Evolutionary conservation across 441 rosid species (phyloP).

Genomic region (Pelargonium fulgidum): DNA sequence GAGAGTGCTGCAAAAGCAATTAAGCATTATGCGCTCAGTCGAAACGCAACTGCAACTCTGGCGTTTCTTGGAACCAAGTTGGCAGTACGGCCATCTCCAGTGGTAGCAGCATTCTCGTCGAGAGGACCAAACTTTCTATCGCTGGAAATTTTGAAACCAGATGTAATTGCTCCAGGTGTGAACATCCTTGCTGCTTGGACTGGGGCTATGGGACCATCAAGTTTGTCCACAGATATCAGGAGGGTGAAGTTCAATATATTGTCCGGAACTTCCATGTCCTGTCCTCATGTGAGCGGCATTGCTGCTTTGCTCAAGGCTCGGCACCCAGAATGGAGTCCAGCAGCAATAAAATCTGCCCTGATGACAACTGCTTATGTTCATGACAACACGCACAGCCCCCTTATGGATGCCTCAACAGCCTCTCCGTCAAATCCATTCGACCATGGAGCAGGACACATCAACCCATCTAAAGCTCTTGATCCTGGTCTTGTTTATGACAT

Average conservation of each 20-base stretch:
- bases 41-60: constrained; percentile 50
- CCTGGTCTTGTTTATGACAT: constrained; percentile 85
- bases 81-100: constrained; percentile 73
- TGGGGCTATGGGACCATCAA: constrained; percentile 62
- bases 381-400: constrained; percentile 51
- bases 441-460: constrained; percentile 82
- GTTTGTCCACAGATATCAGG: constrained; percentile 57
- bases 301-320: constrained; percentile 84
- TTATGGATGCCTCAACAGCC: constrained; percentile 46
- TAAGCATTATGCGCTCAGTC: constrained; percentile 44
- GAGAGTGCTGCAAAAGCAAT: constrained; percentile 62
- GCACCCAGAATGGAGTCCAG: constrained; percentile 88
- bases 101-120: constrained; percentile 90
- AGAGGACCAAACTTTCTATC: constrained; percentile 76
- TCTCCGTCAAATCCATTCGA: constrained; percentile 56
- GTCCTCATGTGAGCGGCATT: constrained; percentile 87
- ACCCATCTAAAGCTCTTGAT: constrained; percentile 64
- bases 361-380: constrained; percentile 92
- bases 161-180: constrained; percentile 80
- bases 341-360: constrained; percentile 78
- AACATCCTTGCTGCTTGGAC: constrained; percentile 92
- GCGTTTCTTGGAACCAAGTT: constrained; percentile 59
- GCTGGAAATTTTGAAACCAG: constrained; percentile 77
- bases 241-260: constrained; percentile 69
- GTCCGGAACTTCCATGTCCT: constrained; percentile 94